These are phyloP conservation scores for Aquilaria yunnanensis DNA, from an alignment of 345 rosid species.

Conservation along the genomic window DNA sequence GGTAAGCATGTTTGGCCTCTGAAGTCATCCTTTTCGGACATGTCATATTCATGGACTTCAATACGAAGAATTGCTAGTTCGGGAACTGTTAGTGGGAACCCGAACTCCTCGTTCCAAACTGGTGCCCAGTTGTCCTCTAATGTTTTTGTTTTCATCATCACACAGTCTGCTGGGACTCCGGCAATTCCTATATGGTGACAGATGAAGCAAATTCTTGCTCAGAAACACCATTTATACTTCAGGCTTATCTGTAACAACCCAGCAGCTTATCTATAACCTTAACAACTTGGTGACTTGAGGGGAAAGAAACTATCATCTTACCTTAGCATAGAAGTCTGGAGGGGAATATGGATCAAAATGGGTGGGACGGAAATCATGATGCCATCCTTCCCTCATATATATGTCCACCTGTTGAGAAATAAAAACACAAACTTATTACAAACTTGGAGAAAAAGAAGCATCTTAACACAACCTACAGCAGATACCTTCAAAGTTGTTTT, in stretches of 20 bases:
- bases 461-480: too few relatives aligned
- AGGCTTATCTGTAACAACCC: background rate
- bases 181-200: slow-evolving; percentile 69
- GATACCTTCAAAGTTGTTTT: slow-evolving; percentile 67
- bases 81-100: slow-evolving; percentile 81
- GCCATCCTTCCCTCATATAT: slow-evolving; percentile 96
- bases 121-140: slow-evolving; percentile 82
- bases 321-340: slow-evolving; percentile 81
- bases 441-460: background rate
- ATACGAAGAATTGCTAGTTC: slow-evolving; percentile 72
- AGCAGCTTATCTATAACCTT: too few relatives aligned
- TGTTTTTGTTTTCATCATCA: slow-evolving; percentile 69
- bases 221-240: background rate
- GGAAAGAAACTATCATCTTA: slow-evolving; percentile 36
- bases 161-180: slow-evolving; percentile 69
- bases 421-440: background rate
- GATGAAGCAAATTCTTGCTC: slow-evolving; percentile 1
- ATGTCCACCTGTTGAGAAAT: slow-evolving; percentile 50
- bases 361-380: slow-evolving; percentile 54
- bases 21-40: slow-evolving; percentile 92
- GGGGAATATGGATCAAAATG: too few relatives aligned
- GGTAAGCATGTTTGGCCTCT: slow-evolving; percentile 92
- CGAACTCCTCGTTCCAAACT: slow-evolving; percentile 72
- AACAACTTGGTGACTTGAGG: too few relatives aligned
- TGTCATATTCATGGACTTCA: slow-evolving; percentile 95